Percentiles rank a stretch among this genome's conserved stretches.
Evolutionary conservation across 163 green algal species (phyloP).

Genomic region (Scenedesmus sp.): DNA sequence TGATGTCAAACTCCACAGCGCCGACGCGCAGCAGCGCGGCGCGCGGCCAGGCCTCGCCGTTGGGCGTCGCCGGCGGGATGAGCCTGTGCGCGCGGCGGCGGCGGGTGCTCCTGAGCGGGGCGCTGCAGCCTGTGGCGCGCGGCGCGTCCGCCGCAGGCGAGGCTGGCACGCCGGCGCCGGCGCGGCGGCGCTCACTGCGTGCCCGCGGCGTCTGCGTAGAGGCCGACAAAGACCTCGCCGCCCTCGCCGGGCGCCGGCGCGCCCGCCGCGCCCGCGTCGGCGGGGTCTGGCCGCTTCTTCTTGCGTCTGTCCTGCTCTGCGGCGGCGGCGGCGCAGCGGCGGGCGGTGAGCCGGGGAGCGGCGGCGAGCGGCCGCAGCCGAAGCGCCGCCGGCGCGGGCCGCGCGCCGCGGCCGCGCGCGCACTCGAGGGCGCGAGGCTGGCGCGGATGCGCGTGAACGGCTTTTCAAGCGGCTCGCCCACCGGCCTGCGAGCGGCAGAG

Average conservation of each 20-base stretch:
- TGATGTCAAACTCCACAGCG: slow-evolving; percentile 55
- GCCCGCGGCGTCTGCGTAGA: slow-evolving; percentile 8
- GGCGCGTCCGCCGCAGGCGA: background rate
- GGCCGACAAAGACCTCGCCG: slow-evolving; percentile 22
- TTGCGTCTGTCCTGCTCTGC: slow-evolving; percentile 55
- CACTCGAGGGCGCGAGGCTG: slow-evolving; percentile 55
- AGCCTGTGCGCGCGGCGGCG: background rate
- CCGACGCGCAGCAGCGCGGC: slow-evolving; percentile 72
- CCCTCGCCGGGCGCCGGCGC: no score
- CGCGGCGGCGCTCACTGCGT: slow-evolving; percentile 12
- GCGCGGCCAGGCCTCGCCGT: slow-evolving; percentile 76
- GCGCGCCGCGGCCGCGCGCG: background rate
- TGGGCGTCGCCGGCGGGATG: slow-evolving; percentile 52
- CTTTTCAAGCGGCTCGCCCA: slow-evolving; percentile 78
- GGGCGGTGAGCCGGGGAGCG: background rate
- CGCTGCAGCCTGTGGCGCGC: background rate
- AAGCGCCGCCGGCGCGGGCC: background rate
- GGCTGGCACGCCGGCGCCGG: background rate
- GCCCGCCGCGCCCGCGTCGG: no score
- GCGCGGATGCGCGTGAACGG: slow-evolving; percentile 69
- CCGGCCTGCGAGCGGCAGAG: slow-evolving; percentile 57
- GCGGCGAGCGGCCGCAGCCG: background rate
- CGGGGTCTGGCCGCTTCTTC: slow-evolving; percentile 38
- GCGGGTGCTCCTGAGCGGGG: background rate
- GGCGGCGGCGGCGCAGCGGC: background rate